These are phyloP conservation scores for Ophiocordyceps robertsii DNA, from an alignment of 2,329 filamentous ascomycete genomes.

Conservation along the genomic window DNA sequence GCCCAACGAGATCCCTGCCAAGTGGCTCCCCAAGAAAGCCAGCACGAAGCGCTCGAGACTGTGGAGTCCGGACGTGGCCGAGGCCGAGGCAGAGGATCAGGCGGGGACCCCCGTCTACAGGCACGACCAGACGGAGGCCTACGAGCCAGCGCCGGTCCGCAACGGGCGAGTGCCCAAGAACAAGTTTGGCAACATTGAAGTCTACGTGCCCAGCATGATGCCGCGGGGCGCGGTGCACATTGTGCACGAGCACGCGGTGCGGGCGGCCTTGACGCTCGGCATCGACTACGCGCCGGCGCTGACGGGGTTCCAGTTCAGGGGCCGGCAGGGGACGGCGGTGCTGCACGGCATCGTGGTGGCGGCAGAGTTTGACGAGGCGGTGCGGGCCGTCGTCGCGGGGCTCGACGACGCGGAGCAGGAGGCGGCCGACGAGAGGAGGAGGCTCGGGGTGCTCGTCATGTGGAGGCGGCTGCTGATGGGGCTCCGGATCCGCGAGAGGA, in stretches of 20 bases:
- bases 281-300: constrained; percentile 85
- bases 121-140: constrained; percentile 55
- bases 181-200: constrained; percentile 83
- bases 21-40: constrained; percentile 47
- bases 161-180: constrained; percentile 75
- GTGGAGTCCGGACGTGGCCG: constrained; percentile 9
- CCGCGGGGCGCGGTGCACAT: constrained; percentile 71
- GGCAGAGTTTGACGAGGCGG: constrained; percentile 54
- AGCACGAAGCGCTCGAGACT: constrained; percentile 11
- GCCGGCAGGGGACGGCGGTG: constrained; percentile 74
- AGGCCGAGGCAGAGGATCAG: constrained; percentile 15
- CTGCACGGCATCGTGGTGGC: constrained; percentile 68
- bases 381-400: constrained; percentile 54
- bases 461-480: constrained; percentile 59
- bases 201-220: constrained; percentile 87
- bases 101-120: constrained; percentile 45
- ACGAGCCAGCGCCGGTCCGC: constrained; percentile 62
- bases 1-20: constrained; percentile 66
- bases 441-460: constrained; percentile 59
- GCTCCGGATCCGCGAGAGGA: constrained; percentile 60
- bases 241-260: constrained; percentile 40
- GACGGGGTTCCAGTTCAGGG: constrained; percentile 79
- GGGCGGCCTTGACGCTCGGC: constrained; percentile 61
- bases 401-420: constrained; percentile 54
- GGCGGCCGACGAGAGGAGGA: constrained; percentile 54